Evolutionary conservation across 78 protist species (phyloP).

Genomic region (Chrysochromulina tobinii): DNA sequence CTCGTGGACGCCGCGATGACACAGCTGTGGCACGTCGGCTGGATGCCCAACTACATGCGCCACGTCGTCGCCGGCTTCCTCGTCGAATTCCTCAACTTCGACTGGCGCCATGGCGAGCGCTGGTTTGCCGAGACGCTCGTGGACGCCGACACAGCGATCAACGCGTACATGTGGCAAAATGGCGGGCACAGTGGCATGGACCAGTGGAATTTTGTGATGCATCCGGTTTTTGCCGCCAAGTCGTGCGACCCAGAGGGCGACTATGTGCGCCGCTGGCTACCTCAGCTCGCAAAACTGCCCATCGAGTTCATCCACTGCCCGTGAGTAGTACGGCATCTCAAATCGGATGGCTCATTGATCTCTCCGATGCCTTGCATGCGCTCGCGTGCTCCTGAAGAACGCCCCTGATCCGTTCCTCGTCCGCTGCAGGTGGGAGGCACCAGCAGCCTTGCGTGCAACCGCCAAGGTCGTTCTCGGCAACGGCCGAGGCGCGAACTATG

Average conservation of each 20-base stretch:
- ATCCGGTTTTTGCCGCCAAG: not conserved
- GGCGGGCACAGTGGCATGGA: not conserved
- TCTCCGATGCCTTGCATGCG: too few relatives aligned
- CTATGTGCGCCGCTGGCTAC: conserved; percentile 10
- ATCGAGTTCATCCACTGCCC: conserved; percentile 28
- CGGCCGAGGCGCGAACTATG: not conserved
- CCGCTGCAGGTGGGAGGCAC: too few relatives aligned
- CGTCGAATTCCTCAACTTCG: not conserved
- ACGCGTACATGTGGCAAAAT: conserved; percentile 8
- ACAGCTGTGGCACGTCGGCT: not conserved
- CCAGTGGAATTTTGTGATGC: conserved; percentile 13
- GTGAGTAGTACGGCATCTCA: conserved; percentile 27
- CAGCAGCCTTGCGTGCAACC: not conserved
- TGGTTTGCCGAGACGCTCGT: conserved; percentile 27
- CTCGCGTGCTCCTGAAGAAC: too few relatives aligned
- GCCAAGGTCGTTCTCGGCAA: not conserved
- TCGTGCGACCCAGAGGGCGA: conserved; percentile 18
- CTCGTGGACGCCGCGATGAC: conserved; percentile 30
- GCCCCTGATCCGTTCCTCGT: too few relatives aligned
- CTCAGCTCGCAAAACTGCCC: not conserved
- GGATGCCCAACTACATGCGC: conserved; percentile 1
- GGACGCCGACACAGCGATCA: conserved; percentile 18
- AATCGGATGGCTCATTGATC: too few relatives aligned
- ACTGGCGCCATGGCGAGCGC: conserved; percentile 6
- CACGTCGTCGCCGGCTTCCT: conserved; percentile 7